phyloP scores from a whole-genome alignment of 176 grass and related monocot genomes.

The Cenchrus fungigraminus region DNA sequence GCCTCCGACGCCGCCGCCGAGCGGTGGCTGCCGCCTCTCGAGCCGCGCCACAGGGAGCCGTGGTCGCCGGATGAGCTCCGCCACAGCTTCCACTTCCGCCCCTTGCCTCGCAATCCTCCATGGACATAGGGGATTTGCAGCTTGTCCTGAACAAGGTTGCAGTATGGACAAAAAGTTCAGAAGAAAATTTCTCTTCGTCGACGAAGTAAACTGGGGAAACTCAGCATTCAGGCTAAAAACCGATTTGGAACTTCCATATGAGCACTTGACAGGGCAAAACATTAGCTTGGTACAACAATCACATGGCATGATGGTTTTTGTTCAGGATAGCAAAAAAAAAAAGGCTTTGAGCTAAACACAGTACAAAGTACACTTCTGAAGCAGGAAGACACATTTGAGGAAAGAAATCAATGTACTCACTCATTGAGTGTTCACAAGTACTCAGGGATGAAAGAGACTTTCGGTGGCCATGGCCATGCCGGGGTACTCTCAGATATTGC shows the following conservation, averaged over 20 bases:
- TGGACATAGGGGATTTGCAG: constrained; percentile 13
- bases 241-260: not conserved
- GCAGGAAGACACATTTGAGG: not conserved
- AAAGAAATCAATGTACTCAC: not conserved
- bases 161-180: not conserved
- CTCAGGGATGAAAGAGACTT: not conserved
- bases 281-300: not conserved
- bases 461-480: too few relatives aligned
- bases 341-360: not conserved
- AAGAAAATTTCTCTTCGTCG: not conserved
- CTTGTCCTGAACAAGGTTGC: constrained; percentile 41
- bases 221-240: too few relatives aligned
- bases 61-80: constrained; percentile 70
- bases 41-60: constrained; percentile 49
- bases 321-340: not conserved
- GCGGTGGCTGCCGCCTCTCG: constrained; percentile 49
- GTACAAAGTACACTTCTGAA: not conserved
- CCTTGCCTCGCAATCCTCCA: constrained; percentile 46
- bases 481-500: not conserved
- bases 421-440: not conserved
- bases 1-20: constrained; percentile 58
- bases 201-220: not conserved
- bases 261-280: not conserved
- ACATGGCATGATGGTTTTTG: not conserved
- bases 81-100: constrained; percentile 91